Evolutionary conservation across 768 basidiomycete species (phyloP), one percentile per base, ranked within the genome.

Genomic region (Lactarius akahatsu): DNA sequence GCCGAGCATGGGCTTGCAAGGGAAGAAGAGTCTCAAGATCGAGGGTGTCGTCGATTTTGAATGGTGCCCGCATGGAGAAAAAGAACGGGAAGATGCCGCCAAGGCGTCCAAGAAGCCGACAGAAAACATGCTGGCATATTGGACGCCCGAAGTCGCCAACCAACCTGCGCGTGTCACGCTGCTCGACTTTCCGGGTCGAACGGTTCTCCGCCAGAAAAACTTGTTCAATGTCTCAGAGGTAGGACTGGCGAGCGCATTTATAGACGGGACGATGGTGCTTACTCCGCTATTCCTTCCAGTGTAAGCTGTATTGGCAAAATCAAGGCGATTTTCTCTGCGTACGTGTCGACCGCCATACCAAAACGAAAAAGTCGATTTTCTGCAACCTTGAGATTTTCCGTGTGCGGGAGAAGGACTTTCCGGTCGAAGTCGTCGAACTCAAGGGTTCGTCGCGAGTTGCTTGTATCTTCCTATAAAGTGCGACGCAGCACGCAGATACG

Each of bases 351-450:
- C 90, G 96, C 59, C 95, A 97, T 76, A 96, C 95, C 30, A 98
- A 98, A 80, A 96, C 96, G 5, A 97, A 96, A 79, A 98, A 98
- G 80, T 95, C 95, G 4, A 94, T 92, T 36, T 98, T 94, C 81
- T 96, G 96, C 78, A 99, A 98, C 77, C 82, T 99, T 67, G 97
- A 99, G 80, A 91, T 99, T 64, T 98, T 98, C 84, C 87, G 96
- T 61, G 87, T 98, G 63, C 88, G 96, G 62, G 97, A 99, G 80
- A 98, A 98, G 77, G 93, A 98, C 76, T 94, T 86, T 76, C 97
- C 97, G 1, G 96, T 99, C 41, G 96, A 99, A 76, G 95, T 97
- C 45, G 88, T 98, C 61, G 97, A 99, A 78, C 83, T 96, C 59
- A 99, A 98, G 83, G 96, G 94, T 94, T 52, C 11, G 58, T 40